Evolutionary conservation across 148 eudicot genomes (phyloP), one percentile per base, ranked within the genome.

Genomic region (Fagopyrum esculentum): DNA sequence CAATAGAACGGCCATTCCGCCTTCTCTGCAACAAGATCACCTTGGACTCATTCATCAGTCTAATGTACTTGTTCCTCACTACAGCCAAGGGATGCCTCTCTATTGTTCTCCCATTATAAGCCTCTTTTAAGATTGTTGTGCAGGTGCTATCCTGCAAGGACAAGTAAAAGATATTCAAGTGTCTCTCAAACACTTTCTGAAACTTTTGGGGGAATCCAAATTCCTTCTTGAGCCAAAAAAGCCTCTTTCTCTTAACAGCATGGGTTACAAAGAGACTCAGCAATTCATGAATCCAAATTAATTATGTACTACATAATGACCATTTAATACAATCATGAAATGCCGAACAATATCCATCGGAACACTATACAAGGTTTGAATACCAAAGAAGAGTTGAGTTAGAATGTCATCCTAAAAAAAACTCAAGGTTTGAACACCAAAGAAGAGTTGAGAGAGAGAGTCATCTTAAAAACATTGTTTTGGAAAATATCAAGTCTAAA

Each of bases 81-180:
- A 90, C 47, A 49, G 9, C 52, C 52, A 49, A 49, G 9, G 52
- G 15, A 49, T 49, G 52, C 12, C 12, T 6, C 52, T 22, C 26
- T 22, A 22, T 22, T 22, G 26, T 22, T 22, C 26, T 22, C 26
- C 26, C 26, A 22, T 22, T 22, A 74, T 88, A 90, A 47, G 97
- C 92, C 81, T 92, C 94, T 79, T 90, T 92, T 66, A 92, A 75
- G 73, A 92, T 82, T 2, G 85, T 89, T 13, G 96, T 93, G 82
- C 96, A 90, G 13, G 89, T 93, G 50, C 85, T 85, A 44, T 90
- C 86, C 87, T 78, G 89, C 84, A 90, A 69, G 2, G 98, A 93
- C 52, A 90, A 76, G 82, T 93, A 90, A 74, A 93, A 93, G 47
- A 93, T 82, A 72, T 84, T 82, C 6, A 89, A 91, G 80, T 93